Evolutionary conservation across 164 flowering plant genomes (phyloP), one percentile per base, ranked within the genome.

Genomic region (Vitis rotundifolia): DNA sequence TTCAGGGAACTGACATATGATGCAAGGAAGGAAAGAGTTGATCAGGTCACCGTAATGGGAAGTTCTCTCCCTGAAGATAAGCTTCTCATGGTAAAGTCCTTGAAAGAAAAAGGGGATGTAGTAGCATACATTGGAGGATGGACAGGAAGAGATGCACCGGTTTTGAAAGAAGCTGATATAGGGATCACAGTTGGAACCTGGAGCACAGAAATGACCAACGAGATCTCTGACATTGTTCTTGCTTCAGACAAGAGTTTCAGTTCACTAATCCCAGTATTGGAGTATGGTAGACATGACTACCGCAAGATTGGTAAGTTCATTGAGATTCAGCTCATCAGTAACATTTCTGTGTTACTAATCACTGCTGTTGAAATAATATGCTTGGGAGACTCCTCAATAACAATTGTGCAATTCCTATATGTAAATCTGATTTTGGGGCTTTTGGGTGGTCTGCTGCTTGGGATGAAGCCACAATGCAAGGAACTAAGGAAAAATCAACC

Each of bases 131-230:
- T 56, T 37, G 79, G 79, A 57, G 50, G 74, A 16, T 26, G 29
- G 49, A 31, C 65, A 48, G 61, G 60, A 58, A 53, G 16, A 37
- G 80, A 76, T n/a, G 37, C 50, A 68, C 74, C 69, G 49, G 66
- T 74, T 48, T 64, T 78, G 8, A 75, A 57, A 71, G 69, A 68
- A 72, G 79, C 81, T 11, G 75, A 80, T 60, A 37, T 78, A 49
- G 79, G 79, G 59, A 44, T 80, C 3, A 28, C 69, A 5, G 47
- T 62, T 29, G 74, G 62, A 13, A 52, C 51, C 16, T 14, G 22
- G 64, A 37, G 72, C 68, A 68, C 75, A 0, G 71, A 68, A 66
- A 26, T 28, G 59, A 75, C 72, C 7, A 66, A 31, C 64, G 70
- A 68, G 59, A 54, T 11, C 12, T 66, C 65, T 54, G 78, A 70